phyloP scores from a whole-genome alignment of 495 filamentous ascomycete species.

The Glonium stellatum region DNA sequence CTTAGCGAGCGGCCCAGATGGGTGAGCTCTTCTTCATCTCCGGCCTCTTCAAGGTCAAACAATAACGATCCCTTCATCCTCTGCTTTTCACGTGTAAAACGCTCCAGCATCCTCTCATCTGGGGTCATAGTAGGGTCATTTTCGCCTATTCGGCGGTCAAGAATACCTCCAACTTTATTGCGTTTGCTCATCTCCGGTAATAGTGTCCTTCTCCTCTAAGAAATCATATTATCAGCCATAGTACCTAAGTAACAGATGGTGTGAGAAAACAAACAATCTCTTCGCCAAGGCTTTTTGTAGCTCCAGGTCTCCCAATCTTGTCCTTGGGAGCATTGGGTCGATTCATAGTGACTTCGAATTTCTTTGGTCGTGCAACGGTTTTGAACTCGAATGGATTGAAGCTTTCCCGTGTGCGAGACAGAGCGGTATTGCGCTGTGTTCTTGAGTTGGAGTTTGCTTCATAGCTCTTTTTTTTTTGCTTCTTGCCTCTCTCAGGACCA shows the following conservation, averaged over 20 bases:
- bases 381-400: constrained; percentile 98
- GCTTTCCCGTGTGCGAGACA: constrained; percentile 79
- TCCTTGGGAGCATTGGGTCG: constrained; percentile 46
- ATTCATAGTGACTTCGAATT: constrained; percentile 68
- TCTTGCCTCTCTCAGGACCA: constrained; percentile 84
- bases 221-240: background rate
- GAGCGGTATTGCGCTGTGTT: constrained; percentile 62
- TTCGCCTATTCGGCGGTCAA: constrained; percentile 93
- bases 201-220: constrained; percentile 67
- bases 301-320: constrained; percentile 60
- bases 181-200: constrained; percentile 77
- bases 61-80: constrained; percentile 62
- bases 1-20: constrained; percentile 71
- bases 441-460: constrained; percentile 57
- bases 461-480: constrained; percentile 69
- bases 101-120: constrained; percentile 85
- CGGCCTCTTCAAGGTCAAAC: constrained; percentile 87
- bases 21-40: constrained; percentile 66
- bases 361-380: constrained; percentile 55
- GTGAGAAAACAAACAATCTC: constrained; percentile 56
- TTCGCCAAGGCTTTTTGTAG: constrained; percentile 80
- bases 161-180: constrained; percentile 84
- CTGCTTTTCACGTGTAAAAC: constrained; percentile 81
- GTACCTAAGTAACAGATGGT: background rate
- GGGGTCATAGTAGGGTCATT: constrained; percentile 88